phyloP scores from a whole-genome alignment of 2,329 filamentous ascomycete species.

The Penicillium hesseltinei region DNA sequence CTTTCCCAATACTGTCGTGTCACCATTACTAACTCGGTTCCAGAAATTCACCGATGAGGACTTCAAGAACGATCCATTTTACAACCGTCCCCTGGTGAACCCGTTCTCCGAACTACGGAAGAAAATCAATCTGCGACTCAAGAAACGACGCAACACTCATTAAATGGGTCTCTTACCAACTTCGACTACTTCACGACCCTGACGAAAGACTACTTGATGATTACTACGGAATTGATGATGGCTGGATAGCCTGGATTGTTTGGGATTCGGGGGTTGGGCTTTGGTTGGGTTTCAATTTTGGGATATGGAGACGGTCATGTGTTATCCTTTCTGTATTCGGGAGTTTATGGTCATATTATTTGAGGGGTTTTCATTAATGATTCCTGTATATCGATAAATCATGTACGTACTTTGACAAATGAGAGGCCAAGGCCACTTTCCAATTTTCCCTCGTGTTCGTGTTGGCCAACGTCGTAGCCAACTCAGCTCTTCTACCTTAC shows the following conservation, averaged over 20 bases:
- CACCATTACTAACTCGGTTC: background rate
- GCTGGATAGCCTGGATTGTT: slow-evolving; percentile 1
- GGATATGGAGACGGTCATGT: background rate
- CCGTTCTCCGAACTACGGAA: slow-evolving; percentile 30
- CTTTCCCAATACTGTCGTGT: background rate
- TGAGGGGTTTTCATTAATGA: background rate
- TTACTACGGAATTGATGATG: slow-evolving; percentile 2
- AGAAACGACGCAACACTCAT: slow-evolving; percentile 18
- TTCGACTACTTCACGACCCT: background rate
- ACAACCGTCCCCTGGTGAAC: slow-evolving; percentile 30
- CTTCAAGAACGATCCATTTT: slow-evolving; percentile 42
- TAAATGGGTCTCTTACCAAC: background rate
- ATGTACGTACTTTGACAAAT: background rate
- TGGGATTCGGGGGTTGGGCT: slow-evolving; percentile 2
- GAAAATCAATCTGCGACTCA: slow-evolving; percentile 29
- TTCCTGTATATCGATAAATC: background rate
- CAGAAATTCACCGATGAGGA: slow-evolving; percentile 44
- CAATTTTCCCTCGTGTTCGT: background rate
- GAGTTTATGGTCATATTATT: background rate
- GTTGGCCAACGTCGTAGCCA: background rate
- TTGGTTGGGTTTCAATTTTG: background rate
- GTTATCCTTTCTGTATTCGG: background rate
- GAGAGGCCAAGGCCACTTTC: background rate
- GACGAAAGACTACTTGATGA: slow-evolving; percentile 6
- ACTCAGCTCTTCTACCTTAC: background rate